Percentiles rank a stretch among this genome's conserved stretches.
phyloP scores from a whole-genome alignment of 208 protist genomes.

The Trypanosoma lewisi region DNA sequence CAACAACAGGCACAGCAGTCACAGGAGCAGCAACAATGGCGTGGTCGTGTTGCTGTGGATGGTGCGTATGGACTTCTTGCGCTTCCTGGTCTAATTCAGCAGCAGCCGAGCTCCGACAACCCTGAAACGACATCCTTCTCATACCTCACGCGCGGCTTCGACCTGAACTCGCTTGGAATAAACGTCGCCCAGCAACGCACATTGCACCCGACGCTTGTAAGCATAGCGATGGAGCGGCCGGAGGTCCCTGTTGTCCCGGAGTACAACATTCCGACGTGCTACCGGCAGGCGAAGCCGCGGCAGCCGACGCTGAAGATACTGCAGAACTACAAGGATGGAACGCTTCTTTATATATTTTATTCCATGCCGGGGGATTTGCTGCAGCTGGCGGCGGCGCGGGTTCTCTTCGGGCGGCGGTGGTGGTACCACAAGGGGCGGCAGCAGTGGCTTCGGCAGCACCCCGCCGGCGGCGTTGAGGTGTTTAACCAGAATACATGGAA shows the following conservation, averaged over 20 bases:
- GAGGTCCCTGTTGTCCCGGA: slow-evolving; percentile 72
- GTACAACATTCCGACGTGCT: slow-evolving; percentile 77
- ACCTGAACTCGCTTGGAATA: slow-evolving; percentile 67
- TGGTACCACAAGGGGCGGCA: slow-evolving; percentile 75
- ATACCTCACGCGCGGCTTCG: slow-evolving; percentile 77
- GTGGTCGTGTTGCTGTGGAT: slow-evolving; percentile 46
- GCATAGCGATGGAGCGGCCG: slow-evolving; percentile 56
- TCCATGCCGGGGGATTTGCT: slow-evolving; percentile 96
- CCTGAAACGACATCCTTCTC: slow-evolving; percentile 55
- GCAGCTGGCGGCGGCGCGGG: slow-evolving; percentile 91
- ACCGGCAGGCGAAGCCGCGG: slow-evolving; percentile 71
- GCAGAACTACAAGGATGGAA: slow-evolving; percentile 92
- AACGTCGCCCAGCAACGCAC: slow-evolving; percentile 58
- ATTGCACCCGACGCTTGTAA: slow-evolving; percentile 71
- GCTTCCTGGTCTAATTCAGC: slow-evolving; percentile 37
- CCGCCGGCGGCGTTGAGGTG: slow-evolving; percentile 35
- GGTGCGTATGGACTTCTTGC: slow-evolving; percentile 68
- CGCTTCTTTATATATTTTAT: slow-evolving; percentile 99
- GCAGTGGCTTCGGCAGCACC: slow-evolving; percentile 55
- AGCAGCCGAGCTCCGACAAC: slow-evolving; percentile 40
- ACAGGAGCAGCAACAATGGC: slow-evolving; percentile 2
- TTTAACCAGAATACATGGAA: slow-evolving; percentile 75
- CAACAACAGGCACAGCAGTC: slow-evolving; percentile 20
- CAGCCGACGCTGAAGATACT: slow-evolving; percentile 81
- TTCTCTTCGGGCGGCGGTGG: slow-evolving; percentile 93